Percentiles rank a stretch among this genome's conserved stretches.
Evolutionary conservation across 139 green algal genomes (phyloP).

Genomic region (Chlorella vulgaris): DNA sequence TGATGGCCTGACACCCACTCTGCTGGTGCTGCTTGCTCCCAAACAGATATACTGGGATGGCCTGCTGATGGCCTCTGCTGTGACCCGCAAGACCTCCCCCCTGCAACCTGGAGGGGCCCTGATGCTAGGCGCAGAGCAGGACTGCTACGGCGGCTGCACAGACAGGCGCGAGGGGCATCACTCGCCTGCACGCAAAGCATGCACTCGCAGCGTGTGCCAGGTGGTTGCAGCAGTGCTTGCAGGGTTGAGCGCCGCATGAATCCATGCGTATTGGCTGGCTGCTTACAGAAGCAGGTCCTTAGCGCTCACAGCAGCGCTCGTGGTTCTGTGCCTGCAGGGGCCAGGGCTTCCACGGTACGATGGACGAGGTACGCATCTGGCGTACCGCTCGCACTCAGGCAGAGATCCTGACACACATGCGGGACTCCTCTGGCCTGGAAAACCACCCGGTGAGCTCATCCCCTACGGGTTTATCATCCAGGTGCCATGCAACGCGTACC

Average conservation of each 20-base stretch:
- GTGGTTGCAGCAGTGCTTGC: no score
- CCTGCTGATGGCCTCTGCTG: constrained; percentile 55
- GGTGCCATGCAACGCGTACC: no score
- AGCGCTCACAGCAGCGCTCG: no score
- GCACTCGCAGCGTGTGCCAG: no score
- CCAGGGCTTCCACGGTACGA: constrained; percentile 81
- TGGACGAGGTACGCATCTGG: constrained; percentile 89
- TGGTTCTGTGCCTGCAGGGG: constrained; percentile 4
- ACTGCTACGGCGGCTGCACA: constrained; percentile 89
- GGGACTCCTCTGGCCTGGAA: constrained; percentile 51
- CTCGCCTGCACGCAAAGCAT: neutral
- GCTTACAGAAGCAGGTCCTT: no score
- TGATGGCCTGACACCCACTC: neutral
- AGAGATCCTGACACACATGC: constrained; percentile 81
- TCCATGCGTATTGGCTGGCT: no score
- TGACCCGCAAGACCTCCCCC: constrained; percentile 61
- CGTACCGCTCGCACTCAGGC: constrained; percentile 67
- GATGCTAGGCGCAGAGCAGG: constrained; percentile 88
- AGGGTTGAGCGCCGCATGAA: no score
- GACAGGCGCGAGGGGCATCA: constrained; percentile 45
- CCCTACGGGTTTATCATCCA: no score
- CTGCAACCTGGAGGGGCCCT: constrained; percentile 73
- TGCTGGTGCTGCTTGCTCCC: neutral
- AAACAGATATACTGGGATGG: constrained; percentile 80
- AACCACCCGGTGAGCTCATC: constrained; percentile 35